Evolutionary conservation across 805 yeast genomes (phyloP), one percentile per base, ranked within the genome.

Genomic region (Candida michaelii): DNA sequence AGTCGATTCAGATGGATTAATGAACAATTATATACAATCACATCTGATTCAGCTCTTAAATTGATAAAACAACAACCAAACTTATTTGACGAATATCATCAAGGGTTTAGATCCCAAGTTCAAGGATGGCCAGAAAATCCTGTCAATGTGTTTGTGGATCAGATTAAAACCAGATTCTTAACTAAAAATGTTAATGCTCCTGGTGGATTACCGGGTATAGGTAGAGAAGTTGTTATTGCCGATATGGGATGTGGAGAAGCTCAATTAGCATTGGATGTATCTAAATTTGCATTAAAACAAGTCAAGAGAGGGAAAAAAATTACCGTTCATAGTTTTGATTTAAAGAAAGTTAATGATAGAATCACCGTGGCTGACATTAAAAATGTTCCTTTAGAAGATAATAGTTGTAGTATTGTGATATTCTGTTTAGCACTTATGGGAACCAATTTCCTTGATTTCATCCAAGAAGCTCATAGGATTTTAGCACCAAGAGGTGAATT

Each of bases 181-280:
- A 60, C 71, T 10, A 83, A 76, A 55, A 82, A 83, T n/a, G 80
- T 89, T 4, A 88, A 85, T 62, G 96, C 97, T 0, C 98, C 98
- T 3, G 98, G 98, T 50, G 98, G 97, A 2, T 73, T 90, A 42
- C 97, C 97, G 1, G 95, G 93, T 14, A 59, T 80, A 29, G 36
- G 43, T 13, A 80, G 79, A 43, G 74, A 76, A 45, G 81, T 91
- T 27, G 89, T 85, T 3, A 77, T 93, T 45, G 97, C 98, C 0
- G 99, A 93, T 66, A 91, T 93, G 98, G 99, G 99, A 9, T 93
- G 99, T 63, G 99, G 99, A 43, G 99, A 93, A 63, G 99, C 98
- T 0, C 85, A 86, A 54, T 74, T 93, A 36, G 82, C 96, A 1
- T 63, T 72, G 30, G 86, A 89, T 52, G 74, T 87, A 39, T 70